Conservation (phyloP, 345 rosid genomes). For the Aurinia saxatilis region DNA sequence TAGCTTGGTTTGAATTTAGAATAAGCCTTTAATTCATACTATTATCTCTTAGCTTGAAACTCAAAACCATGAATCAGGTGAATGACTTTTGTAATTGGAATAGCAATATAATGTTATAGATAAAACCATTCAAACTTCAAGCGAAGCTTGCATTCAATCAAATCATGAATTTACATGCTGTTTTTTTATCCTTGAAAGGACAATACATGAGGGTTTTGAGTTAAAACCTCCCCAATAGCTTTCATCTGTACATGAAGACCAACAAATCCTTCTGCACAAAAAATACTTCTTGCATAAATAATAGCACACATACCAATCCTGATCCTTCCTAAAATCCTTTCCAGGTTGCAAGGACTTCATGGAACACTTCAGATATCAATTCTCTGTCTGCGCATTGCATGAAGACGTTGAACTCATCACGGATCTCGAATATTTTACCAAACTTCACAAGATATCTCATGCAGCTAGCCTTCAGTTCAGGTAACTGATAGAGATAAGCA, state of each 20-base stretch:
- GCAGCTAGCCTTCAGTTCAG: slow-evolving; percentile 69
- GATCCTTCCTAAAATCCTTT: slow-evolving; percentile 59
- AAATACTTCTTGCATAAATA: slow-evolving; percentile 37
- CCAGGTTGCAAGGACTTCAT: slow-evolving; percentile 81
- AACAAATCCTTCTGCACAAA: slow-evolving; percentile 41
- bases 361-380: slow-evolving; percentile 70
- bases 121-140: neutral
- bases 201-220: slow-evolving; percentile 22
- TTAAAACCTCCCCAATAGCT: slow-evolving; percentile 27
- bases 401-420: slow-evolving; percentile 68
- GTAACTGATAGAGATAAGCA: slow-evolving; percentile 57
- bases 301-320: slow-evolving; percentile 3
- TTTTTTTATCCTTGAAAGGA: slow-evolving; percentile 20
- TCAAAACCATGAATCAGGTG: neutral
- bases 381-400: slow-evolving; percentile 77
- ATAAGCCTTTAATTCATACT: too few species aligned
- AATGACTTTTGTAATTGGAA: neutral
- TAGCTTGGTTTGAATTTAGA: too few species aligned
- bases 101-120: neutral
- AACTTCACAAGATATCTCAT: slow-evolving; percentile 88
- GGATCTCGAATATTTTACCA: slow-evolving; percentile 82
- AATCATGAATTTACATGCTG: slow-evolving; percentile 30
- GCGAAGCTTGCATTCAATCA: slow-evolving; percentile 23
- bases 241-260: slow-evolving; percentile 36
- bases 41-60: neutral